A percentile compares a stretch with the other conserved stretches of the same genome.
These are phyloP conservation scores for Trypanosoma platydactyli DNA, from an alignment of 208 protist genomes.

Conservation along the genomic window DNA sequence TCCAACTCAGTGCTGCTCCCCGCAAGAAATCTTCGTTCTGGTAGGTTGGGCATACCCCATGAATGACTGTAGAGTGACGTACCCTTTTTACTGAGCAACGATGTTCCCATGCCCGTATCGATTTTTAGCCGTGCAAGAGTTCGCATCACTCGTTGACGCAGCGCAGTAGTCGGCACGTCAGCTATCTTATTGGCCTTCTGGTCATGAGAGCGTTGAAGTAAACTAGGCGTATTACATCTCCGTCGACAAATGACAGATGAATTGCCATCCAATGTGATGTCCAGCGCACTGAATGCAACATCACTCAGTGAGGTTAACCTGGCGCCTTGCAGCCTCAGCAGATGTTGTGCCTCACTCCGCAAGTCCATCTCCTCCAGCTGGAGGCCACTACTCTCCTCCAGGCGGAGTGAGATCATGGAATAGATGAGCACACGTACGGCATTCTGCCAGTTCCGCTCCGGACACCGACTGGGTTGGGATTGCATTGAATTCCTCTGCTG, in stretches of 20 bases:
- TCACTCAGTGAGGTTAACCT: slow-evolving; percentile 23
- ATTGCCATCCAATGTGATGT: slow-evolving; percentile 80
- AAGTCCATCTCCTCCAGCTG: slow-evolving; percentile 27
- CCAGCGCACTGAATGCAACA: slow-evolving; percentile 44
- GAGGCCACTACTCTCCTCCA: slow-evolving; percentile 22
- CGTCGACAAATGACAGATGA: slow-evolving; percentile 55
- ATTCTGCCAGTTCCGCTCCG: slow-evolving; percentile 19
- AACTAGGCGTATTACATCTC: slow-evolving; percentile 4
- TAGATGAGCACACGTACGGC: slow-evolving; percentile 38
- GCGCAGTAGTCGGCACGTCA: neutral
- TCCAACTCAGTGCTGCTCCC: neutral
- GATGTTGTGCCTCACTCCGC: neutral
- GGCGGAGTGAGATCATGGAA: slow-evolving; percentile 39
- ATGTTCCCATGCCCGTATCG: neutral
- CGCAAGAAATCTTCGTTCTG: neutral
- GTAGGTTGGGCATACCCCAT: neutral
- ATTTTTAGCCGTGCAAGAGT: neutral
- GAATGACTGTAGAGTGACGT: neutral
- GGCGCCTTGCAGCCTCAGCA: slow-evolving; percentile 16
- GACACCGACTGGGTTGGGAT: neutral
- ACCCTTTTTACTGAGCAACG: neutral
- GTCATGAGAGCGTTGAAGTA: slow-evolving; percentile 15
- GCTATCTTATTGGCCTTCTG: neutral
- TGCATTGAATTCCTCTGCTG: neutral
- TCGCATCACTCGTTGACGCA: slow-evolving; percentile 10